Base-by-base conservation (phyloP, 305 asterid genomes). In the Fraxinus velutina region DNA sequence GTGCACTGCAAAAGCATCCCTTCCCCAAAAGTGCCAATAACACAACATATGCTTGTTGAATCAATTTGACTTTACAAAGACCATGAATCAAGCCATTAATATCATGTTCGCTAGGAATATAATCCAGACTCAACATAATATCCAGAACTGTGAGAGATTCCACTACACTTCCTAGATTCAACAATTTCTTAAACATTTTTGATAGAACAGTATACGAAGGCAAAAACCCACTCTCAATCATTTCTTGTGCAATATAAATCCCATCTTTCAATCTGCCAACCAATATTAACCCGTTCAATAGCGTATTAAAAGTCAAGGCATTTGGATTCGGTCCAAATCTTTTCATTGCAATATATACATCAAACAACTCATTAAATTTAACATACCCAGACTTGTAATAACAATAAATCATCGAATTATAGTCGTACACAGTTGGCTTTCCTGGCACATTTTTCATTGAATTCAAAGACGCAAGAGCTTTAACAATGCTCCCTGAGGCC, bases 241-340 rank as follows among this genome's bases (percentile, higher is more conserved):
- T 92, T 68, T 91, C 94, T 74, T 84, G 81, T n/a, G 82, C 66
- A 39, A 91, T 73, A 82, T 30, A 82, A 77, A 91, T 73, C 36
- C 90, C 95, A 82, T 86, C 77, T 62, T 85, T 85, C 76, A 85
- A 81, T 47, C 84, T 70, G 39, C 92, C 94, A 74, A 47, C 12
- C 6, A 81, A 83, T 12, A 85, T 60, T 80, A 86, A 32, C 73
- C 93, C 95, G 83, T 89, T 87, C 84, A 88, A 79, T 42, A 91
- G 83, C 5, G 78, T 85, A 6, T 81, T 80, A 80, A 84, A 91
- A 29, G 94, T 91, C 33, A 78, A 68, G 32, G 86, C 86, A 89
- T 92, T 87, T 4, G 94, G 93, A 5, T 15, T 33, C 2, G 91
- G 93, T 19, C 94, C 97, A 60, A 62, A 88, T 70, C 84, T 84